Evolutionary conservation across 371 early-diverging fungal genomes (phyloP).

Genomic region (Enterocytospora artemiae): DNA sequence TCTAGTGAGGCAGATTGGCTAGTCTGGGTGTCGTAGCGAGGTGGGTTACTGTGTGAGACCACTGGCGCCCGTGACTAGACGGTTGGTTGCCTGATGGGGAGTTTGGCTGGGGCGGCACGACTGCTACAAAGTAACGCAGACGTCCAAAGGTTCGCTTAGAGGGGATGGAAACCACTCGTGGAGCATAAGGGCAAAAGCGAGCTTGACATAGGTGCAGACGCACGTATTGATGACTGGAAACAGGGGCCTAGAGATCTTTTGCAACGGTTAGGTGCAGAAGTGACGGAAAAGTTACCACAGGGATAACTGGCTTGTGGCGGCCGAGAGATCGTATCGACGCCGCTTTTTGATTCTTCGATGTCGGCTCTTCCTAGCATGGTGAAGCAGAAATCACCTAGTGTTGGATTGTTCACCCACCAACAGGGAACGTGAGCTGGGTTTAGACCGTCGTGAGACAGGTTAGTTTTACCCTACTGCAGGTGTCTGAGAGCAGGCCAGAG

Average conservation of each 20-base stretch:
- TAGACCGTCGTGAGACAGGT: slow-evolving; percentile 66
- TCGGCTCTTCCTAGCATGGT: slow-evolving; percentile 65
- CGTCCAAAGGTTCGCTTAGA: slow-evolving; percentile 34
- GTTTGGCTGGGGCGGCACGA: slow-evolving; percentile 50
- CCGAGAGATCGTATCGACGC: slow-evolving; percentile 64
- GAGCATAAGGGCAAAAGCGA: slow-evolving; percentile 61
- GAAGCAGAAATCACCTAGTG: slow-evolving; percentile 63
- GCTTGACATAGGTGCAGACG: slow-evolving; percentile 61
- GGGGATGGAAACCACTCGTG: slow-evolving; percentile 32
- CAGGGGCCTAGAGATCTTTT: slow-evolving; percentile 64
- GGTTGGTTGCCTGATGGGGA: slow-evolving; percentile 30
- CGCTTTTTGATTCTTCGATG: slow-evolving; percentile 66
- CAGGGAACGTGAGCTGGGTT: slow-evolving; percentile 66
- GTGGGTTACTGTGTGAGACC: slow-evolving; percentile 36
- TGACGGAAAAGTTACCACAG: slow-evolving; percentile 66
- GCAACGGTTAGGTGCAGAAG: slow-evolving; percentile 60
- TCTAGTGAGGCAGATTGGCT: slow-evolving; percentile 17
- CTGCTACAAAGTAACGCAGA: slow-evolving; percentile 43
- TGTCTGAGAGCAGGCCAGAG: slow-evolving; percentile 60
- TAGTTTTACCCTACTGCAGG: slow-evolving; percentile 64
- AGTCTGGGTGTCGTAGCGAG: slow-evolving; percentile 18
- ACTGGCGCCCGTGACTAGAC: slow-evolving; percentile 7
- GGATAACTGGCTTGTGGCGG: slow-evolving; percentile 65
- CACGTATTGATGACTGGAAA: slow-evolving; percentile 56
- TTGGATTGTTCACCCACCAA: slow-evolving; percentile 64